Evolutionary conservation across 2,329 filamentous ascomycete species (phyloP), one percentile per base, ranked within the genome.

Genomic region (Plenodomus biglobosus): DNA sequence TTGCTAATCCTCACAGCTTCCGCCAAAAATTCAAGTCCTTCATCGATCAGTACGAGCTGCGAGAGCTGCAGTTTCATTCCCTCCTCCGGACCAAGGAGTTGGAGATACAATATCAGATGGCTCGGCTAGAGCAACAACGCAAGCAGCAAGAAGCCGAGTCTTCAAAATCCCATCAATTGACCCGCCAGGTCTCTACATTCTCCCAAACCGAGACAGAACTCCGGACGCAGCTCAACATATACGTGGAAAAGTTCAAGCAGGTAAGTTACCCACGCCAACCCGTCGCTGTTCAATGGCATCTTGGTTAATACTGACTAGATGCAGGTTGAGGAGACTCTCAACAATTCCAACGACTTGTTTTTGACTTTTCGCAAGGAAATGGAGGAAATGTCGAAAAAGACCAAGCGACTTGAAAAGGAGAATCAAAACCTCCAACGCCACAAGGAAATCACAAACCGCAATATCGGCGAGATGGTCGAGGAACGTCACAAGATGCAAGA

Each of bases 371-470:
- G 92, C 45, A 96, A 96, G 76, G 94, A 97, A 75, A 97, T 97
- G 92, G 94, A 97, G 75, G 94, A 97, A 68, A 97, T 97, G 92
- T 96, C 92, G 1, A 96, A 96, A 77, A 97, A 97, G 77, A 96
- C 92, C 5, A 96, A 96, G 74, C 86, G 91, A 20, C 79, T 99
- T 44, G 94, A 99, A 72, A 96, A 96, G 75, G 94, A 99, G 68
- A 97, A 99, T 65, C 87, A 94, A 62, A 87, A 84, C 16, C 81
- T 96, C 42, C 95, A 90, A 58, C 85, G 92, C 46, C 96, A 96
- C 73, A 92, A 96, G 71, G 92, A 96, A 62, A 85, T 90, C 40
- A 95, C 92, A 20, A 94, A 94, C 65, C 86, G 89, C 58, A 97
- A 96, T 72, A 96, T 99, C 67, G 84, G 96, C 50, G 89, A 94